A percentile compares a stretch with the other conserved stretches of the same genome.
phyloP scores from a whole-genome alignment of 2,329 filamentous ascomycete genomes.

The Penicillium sp. region DNA sequence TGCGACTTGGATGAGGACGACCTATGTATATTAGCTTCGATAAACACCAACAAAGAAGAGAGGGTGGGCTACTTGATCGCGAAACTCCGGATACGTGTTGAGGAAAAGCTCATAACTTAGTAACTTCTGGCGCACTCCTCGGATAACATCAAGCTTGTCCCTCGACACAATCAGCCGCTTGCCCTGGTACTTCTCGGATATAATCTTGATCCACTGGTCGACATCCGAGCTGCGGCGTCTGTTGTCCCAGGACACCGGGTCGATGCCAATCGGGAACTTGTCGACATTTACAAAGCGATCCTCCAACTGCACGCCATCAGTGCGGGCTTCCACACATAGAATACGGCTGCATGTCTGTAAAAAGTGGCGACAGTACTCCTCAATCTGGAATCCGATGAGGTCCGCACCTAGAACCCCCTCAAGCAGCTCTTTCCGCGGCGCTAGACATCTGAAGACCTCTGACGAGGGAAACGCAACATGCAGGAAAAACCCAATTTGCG shows the following conservation, averaged over 20 bases:
- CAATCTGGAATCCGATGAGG: slow-evolving; percentile 87
- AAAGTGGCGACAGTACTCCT: slow-evolving; percentile 91
- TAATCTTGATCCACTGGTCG: slow-evolving; percentile 70
- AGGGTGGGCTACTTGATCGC: slow-evolving; percentile 54
- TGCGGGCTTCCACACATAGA: slow-evolving; percentile 82
- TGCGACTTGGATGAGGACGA: slow-evolving; percentile 90
- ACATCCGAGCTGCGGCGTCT: slow-evolving; percentile 72
- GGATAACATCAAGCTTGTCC: slow-evolving; percentile 89
- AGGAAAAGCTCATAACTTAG: slow-evolving; percentile 89
- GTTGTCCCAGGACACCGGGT: slow-evolving; percentile 69
- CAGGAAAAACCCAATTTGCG: slow-evolving; percentile 93
- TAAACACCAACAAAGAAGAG: not conserved
- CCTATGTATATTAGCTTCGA: slow-evolving; percentile 39
- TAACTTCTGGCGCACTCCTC: slow-evolving; percentile 89
- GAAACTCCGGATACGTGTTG: slow-evolving; percentile 88
- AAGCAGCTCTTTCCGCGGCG: slow-evolving; percentile 78
- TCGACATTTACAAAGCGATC: slow-evolving; percentile 90
- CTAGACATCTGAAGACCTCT: slow-evolving; percentile 89
- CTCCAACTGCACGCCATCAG: slow-evolving; percentile 83
- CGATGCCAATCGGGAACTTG: slow-evolving; percentile 83
- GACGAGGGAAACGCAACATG: slow-evolving; percentile 95
- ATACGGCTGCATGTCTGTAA: slow-evolving; percentile 91
- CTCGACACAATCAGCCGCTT: slow-evolving; percentile 90
- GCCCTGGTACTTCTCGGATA: slow-evolving; percentile 78
- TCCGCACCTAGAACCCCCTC: slow-evolving; percentile 93